Evolutionary conservation across 306 rosid genomes (phyloP), one percentile per base, ranked within the genome.

Genomic region (Vigna nakashimae): DNA sequence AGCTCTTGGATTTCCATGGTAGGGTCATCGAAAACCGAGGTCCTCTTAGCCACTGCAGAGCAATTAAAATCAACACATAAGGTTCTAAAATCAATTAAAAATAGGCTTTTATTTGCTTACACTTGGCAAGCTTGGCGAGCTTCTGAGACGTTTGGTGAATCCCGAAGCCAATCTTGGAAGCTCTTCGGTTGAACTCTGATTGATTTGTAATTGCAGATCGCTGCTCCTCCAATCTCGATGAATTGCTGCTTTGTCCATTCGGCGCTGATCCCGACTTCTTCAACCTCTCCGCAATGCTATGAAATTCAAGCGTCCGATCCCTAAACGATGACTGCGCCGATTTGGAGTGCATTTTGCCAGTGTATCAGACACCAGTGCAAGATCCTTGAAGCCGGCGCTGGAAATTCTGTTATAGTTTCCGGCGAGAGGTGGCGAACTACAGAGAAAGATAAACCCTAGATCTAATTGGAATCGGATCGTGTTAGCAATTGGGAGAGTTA

Each of bases 81-180:
- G 20, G 38, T 22, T 67, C 20, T 28, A 30, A 14, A 60, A 60
- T 60, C 22, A 4, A 45, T 57, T 48, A 46, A 49, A 42, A 80
- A 75, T 58, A 26, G 18, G 16, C 2, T 5, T 1, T 12, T 6
- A 15, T 5, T 30, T 55, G 82, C 92, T 88, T 89, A 96, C 94
- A 80, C 87, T 92, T 90, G 9, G 99, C 92, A 80, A 92, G 87
- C 86, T 92, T 91, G 30, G 93, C 78, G n/a, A 96, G 98, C 77
- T 96, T 96, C 88, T 88, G 98, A 7, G 98, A 96, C 1, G 98
- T 92, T 85, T 90, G 94, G 74, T 96, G 99, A 78, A 96, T 96
- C 59, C 96, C 97, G 62, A 80, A 90, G 17, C 98, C 98, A 20
- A 96, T 88, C 80, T 86, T 96, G 75, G 99, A 90, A 79, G 99